Conservation (phyloP, 176 grass and related monocot genomes). For the Phyllostachys edulis region DNA sequence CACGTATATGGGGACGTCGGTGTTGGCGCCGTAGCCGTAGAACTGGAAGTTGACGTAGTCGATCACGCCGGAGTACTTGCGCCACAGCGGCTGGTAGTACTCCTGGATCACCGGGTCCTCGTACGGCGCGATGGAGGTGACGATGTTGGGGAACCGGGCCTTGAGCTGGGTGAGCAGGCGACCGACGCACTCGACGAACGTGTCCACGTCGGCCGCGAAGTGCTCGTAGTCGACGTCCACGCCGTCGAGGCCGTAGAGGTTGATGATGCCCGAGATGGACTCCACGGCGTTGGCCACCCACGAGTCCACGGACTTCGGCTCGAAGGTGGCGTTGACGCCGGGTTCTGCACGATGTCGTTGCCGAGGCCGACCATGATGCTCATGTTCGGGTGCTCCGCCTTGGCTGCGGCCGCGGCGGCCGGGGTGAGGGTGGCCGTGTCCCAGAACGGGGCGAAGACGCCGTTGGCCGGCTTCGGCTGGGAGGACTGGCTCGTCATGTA, state of each 20-base stretch:
- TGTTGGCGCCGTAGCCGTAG: constrained; percentile 55
- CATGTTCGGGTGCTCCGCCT: constrained; percentile 34
- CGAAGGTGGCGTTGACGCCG: background rate
- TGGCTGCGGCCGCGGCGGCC: constrained; percentile 9
- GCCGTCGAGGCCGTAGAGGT: constrained; percentile 39
- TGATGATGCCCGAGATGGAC: constrained; percentile 34
- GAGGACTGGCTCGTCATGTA: background rate
- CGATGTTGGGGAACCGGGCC: background rate
- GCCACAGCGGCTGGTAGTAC: constrained; percentile 48
- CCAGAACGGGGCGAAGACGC: constrained; percentile 38
- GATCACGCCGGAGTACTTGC: constrained; percentile 43
- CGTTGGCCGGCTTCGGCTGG: constrained; percentile 35
- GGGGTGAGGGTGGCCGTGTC: constrained; percentile 36
- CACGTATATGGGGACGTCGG: constrained; percentile 39
- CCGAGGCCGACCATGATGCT: constrained; percentile 41
- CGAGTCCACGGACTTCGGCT: background rate
- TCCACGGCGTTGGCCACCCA: constrained; percentile 49
- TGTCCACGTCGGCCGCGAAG: constrained; percentile 16
- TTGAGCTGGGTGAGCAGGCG: constrained; percentile 45
- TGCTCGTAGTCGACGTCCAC: constrained; percentile 54
- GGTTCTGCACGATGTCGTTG: constrained; percentile 17
- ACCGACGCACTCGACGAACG: constrained; percentile 57
- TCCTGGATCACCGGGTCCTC: background rate
- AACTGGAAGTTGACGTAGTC: constrained; percentile 78
- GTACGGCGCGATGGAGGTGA: constrained; percentile 58